A percentile compares a stretch with the other conserved stretches of the same genome.
phyloP scores from a whole-genome alignment of 768 basidiomycete species.

The Scleroderma citrinum region DNA sequence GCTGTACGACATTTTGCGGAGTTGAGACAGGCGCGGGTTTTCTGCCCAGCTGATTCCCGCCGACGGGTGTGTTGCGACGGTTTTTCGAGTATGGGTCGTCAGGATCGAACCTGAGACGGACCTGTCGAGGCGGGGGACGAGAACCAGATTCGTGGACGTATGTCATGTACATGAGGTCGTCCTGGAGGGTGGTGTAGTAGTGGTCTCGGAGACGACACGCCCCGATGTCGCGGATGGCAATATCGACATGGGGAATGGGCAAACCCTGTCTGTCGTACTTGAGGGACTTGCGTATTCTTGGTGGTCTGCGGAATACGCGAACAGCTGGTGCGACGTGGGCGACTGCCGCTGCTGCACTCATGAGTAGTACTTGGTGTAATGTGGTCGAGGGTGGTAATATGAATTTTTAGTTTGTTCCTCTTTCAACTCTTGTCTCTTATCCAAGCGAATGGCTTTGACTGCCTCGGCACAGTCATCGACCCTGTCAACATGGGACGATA shows the following conservation, averaged over 20 bases:
- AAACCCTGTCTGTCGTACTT: constrained; percentile 50
- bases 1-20: constrained; percentile 59
- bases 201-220: constrained; percentile 74
- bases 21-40: constrained; percentile 62
- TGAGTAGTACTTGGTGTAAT: background rate
- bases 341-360: constrained; percentile 12
- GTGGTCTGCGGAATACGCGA: constrained; percentile 50
- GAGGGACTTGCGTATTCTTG: constrained; percentile 40
- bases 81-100: constrained; percentile 78
- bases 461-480: constrained; percentile 31
- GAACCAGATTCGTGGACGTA: constrained; percentile 70
- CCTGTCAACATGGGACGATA: constrained; percentile 69
- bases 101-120: constrained; percentile 68
- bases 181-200: constrained; percentile 75
- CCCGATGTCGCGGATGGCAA: constrained; percentile 64
- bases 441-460: constrained; percentile 35
- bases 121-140: constrained; percentile 47
- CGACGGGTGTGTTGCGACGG: constrained; percentile 69
- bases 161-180: constrained; percentile 92
- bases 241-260: constrained; percentile 64
- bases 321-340: constrained; percentile 20
- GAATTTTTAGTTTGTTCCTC: background rate
- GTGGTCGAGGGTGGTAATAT: too few species aligned
- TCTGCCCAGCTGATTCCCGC: constrained; percentile 62
- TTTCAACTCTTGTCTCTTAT: constrained; percentile 7